These are phyloP conservation scores for Nannochloropsis oceanica DNA, from an alignment of 108 stramenopile species.

Conservation along the genomic window DNA sequence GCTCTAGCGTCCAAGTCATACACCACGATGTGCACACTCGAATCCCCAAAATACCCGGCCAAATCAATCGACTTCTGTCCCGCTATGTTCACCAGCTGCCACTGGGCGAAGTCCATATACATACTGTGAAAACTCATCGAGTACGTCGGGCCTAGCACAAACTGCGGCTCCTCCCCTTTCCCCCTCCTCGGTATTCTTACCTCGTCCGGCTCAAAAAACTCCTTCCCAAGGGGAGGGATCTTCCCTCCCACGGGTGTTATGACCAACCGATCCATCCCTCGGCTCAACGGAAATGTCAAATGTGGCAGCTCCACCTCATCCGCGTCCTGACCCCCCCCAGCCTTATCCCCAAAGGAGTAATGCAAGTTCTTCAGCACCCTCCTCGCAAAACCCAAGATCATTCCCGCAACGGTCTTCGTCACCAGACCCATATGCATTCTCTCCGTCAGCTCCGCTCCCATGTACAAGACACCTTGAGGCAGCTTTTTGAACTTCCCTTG, in stretches of 20 bases:
- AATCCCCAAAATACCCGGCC: constrained; percentile 45
- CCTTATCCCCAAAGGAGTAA: constrained; percentile 31
- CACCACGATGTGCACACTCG: constrained; percentile 21
- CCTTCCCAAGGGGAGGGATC: constrained; percentile 54
- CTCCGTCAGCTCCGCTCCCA: constrained; percentile 61
- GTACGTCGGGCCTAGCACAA: constrained; percentile 62
- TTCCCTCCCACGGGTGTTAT: constrained; percentile 54
- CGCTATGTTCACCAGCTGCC: constrained; percentile 47
- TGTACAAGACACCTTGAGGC: constrained; percentile 48
- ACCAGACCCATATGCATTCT: constrained; percentile 67
- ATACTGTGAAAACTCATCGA: constrained; percentile 42
- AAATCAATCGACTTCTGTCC: constrained; percentile 55
- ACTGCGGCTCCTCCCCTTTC: constrained; percentile 42
- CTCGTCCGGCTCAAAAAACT: constrained; percentile 53
- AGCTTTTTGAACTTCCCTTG: constrained; percentile 63
- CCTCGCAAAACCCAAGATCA: constrained; percentile 66
- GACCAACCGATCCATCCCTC: constrained; percentile 62
- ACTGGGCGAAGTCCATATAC: constrained; percentile 59
- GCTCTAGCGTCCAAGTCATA: background rate
- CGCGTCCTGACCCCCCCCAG: background rate
- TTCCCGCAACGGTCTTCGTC: constrained; percentile 60
- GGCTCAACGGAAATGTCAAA: constrained; percentile 63
- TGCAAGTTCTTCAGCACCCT: constrained; percentile 59
- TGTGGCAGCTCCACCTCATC: constrained; percentile 50
- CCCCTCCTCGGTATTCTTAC: constrained; percentile 28